phyloP scores from a whole-genome alignment of 495 filamentous ascomycete species.

The Lophium mytilinum region DNA sequence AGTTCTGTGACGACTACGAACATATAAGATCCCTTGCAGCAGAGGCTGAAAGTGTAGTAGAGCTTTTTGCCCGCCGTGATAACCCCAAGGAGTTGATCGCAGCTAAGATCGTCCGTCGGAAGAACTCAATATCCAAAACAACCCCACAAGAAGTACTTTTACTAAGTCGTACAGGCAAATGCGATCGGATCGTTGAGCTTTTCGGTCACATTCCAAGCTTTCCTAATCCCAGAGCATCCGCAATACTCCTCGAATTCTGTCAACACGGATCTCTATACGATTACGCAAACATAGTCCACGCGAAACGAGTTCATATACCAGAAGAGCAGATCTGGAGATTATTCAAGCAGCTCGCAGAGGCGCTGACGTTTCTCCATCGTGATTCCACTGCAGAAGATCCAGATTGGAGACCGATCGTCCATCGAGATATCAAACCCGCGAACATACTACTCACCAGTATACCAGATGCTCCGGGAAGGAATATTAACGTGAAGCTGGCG shows the following conservation, averaged over 20 bases:
- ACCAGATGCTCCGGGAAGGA: not conserved
- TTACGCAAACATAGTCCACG: not conserved
- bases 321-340: conserved; percentile 6
- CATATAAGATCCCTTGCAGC: too few relatives aligned
- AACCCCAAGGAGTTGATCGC: too few relatives aligned
- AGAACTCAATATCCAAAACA: too few relatives aligned
- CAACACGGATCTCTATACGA: not conserved
- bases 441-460: not conserved
- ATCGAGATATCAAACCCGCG: not conserved
- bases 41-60: too few relatives aligned
- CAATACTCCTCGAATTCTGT: not conserved
- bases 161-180: too few relatives aligned
- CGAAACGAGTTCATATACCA: not conserved
- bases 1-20: too few relatives aligned
- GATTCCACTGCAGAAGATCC: not conserved
- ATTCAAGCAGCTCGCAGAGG: conserved; percentile 4
- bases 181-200: too few relatives aligned
- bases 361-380: conserved; percentile 10
- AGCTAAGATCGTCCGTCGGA: too few relatives aligned
- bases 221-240: too few relatives aligned
- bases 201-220: too few relatives aligned
- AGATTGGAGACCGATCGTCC: not conserved
- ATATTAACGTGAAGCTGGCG: not conserved
- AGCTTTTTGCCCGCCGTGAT: too few relatives aligned
- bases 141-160: too few relatives aligned